Evolutionary conservation across 192 early-diverging fungal genomes (phyloP).

Genomic region (Pilaira anomala): DNA sequence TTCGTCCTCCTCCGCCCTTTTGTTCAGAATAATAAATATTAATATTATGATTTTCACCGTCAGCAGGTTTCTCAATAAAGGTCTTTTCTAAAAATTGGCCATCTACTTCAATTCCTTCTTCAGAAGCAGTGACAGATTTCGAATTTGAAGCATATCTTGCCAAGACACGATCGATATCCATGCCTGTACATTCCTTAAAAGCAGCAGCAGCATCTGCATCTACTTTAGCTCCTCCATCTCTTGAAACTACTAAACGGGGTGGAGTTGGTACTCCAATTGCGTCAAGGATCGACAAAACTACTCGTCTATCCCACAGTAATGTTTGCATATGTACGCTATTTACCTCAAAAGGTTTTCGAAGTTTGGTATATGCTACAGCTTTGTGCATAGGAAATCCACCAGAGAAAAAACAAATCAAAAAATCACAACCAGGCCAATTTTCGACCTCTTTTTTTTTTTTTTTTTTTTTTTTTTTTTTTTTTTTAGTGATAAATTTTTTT

Average conservation of each 20-base stretch:
- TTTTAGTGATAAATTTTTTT: background rate
- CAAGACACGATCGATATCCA: constrained; percentile 26
- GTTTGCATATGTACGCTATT: constrained; percentile 90
- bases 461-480: background rate
- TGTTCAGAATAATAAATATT: constrained; percentile 85
- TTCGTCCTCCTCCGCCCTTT: constrained; percentile 78
- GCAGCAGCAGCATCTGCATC: constrained; percentile 18
- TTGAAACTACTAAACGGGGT: constrained; percentile 61
- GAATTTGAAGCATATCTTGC: constrained; percentile 2
- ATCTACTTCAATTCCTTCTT: constrained; percentile 70
- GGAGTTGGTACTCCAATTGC: constrained; percentile 82
- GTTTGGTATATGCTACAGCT: constrained; percentile 81
- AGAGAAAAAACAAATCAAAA: constrained; percentile 96
- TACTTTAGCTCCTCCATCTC: constrained; percentile 62
- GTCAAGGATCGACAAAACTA: constrained; percentile 81
- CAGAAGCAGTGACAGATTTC: background rate
- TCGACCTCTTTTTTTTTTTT: constrained; percentile 55
- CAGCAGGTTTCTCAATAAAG: constrained; percentile 96
- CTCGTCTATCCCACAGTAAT: constrained; percentile 82
- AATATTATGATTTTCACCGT: constrained; percentile 96
- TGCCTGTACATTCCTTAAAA: constrained; percentile 26
- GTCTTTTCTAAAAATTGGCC: constrained; percentile 79
- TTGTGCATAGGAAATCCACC: constrained; percentile 90
- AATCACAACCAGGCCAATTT: constrained; percentile 92
- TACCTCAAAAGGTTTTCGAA: constrained; percentile 85